Evolutionary conservation across 306 rosid species (phyloP).

Genomic region (Mimosa bimucronata): DNA sequence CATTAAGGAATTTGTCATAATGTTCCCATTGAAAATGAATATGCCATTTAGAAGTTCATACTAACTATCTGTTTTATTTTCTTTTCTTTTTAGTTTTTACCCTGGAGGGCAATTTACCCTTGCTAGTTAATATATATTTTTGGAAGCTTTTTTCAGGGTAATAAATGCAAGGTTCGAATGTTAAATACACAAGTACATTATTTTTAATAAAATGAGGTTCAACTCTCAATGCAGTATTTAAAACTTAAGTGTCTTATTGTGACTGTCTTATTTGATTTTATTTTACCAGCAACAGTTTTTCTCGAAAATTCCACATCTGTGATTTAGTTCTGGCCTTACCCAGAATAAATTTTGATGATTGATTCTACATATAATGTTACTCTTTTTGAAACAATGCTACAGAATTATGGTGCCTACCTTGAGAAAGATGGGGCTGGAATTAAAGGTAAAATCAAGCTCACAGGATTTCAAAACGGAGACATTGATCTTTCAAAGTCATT

Average conservation of each 20-base stretch:
- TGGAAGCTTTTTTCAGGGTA: not conserved
- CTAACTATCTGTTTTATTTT: too few relatives aligned
- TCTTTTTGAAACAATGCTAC: constrained; percentile 39
- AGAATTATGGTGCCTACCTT: constrained; percentile 91
- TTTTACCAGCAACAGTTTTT: not conserved
- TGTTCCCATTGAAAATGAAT: too few relatives aligned
- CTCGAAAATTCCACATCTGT: not conserved
- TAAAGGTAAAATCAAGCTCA: constrained; percentile 72
- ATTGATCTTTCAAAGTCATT: constrained; percentile 70
- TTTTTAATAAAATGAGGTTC: not conserved
- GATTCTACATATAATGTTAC: constrained; percentile 33
- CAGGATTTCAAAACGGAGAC: constrained; percentile 75
- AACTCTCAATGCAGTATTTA: not conserved
- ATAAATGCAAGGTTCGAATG: not conserved
- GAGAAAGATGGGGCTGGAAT: constrained; percentile 97
- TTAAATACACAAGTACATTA: not conserved
- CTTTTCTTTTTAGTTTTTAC: too few relatives aligned
- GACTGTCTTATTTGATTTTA: not conserved
- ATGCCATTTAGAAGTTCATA: too few relatives aligned
- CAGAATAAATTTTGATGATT: constrained; percentile 30
- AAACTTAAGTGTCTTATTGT: not conserved
- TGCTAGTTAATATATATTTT: not conserved
- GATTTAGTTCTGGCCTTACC: constrained; percentile 9
- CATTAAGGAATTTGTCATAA: too few relatives aligned
- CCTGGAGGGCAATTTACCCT: too few relatives aligned